These are phyloP conservation scores for Fusarium sambucinum DNA, from an alignment of 2,329 filamentous ascomycete genomes.

Conservation along the genomic window DNA sequence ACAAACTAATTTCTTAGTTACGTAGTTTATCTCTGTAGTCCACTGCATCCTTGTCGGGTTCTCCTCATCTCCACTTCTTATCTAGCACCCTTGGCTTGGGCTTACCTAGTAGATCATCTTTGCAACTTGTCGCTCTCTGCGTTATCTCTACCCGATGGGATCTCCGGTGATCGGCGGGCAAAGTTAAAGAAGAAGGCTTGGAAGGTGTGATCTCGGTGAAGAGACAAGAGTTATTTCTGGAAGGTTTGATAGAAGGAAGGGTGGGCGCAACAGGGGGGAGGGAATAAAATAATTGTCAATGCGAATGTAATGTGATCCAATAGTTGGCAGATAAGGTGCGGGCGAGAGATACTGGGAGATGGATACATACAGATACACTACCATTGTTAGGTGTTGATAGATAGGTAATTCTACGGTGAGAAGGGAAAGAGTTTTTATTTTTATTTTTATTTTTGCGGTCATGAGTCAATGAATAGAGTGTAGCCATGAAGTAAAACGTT, in stretches of 20 bases:
- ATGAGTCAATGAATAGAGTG: slow-evolving; percentile 14
- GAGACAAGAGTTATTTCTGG: slow-evolving; percentile 26
- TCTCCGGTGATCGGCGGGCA: slow-evolving; percentile 29
- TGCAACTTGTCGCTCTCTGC: neutral
- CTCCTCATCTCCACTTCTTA: slow-evolving; percentile 34
- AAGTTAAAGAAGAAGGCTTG: slow-evolving; percentile 3
- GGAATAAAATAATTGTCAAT: slow-evolving; percentile 2
- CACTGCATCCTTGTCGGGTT: slow-evolving; percentile 1
- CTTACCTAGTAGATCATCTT: slow-evolving; percentile 7
- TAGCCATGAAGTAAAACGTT: neutral
- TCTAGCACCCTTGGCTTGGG: slow-evolving; percentile 12
- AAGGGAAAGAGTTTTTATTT: slow-evolving; percentile 6
- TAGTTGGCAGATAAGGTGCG: neutral
- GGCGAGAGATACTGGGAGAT: neutral
- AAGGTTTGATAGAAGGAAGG: slow-evolving; percentile 35
- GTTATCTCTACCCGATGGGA: slow-evolving; percentile 31
- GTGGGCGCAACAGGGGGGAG: neutral
- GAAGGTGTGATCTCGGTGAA: slow-evolving; percentile 29
- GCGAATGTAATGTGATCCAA: neutral
- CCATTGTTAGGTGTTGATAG: neutral
- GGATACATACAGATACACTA: neutral
- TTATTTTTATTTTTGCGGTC: neutral
- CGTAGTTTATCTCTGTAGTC: slow-evolving; percentile 2
- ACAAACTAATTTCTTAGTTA: slow-evolving; percentile 1
- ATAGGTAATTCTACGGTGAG: slow-evolving; percentile 26